Percentiles rank a stretch among this genome's conserved stretches.
phyloP scores from a whole-genome alignment of 2,329 filamentous ascomycete species.

The Teratosphaeria gauchensis region DNA sequence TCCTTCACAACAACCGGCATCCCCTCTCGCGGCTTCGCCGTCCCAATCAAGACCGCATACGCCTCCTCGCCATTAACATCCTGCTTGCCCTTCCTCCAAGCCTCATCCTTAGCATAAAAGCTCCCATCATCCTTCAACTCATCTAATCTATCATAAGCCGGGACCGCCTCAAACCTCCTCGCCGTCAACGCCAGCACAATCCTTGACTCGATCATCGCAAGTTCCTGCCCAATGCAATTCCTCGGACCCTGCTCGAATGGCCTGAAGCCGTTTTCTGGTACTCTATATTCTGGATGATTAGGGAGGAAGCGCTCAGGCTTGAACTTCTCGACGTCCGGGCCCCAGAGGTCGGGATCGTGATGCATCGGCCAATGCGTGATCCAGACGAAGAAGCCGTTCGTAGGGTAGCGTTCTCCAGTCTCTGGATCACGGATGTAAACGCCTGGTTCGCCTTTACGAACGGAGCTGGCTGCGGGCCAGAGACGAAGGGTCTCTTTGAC shows the following conservation, averaged over 20 bases:
- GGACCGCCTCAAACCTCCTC: constrained; percentile 41
- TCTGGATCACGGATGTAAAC: constrained; percentile 33
- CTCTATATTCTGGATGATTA: not conserved
- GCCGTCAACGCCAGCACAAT: constrained; percentile 40
- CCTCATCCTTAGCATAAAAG: constrained; percentile 13
- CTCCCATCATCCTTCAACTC: constrained; percentile 26
- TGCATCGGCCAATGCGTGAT: constrained; percentile 34
- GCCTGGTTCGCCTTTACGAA: constrained; percentile 21
- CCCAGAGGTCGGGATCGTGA: constrained; percentile 13
- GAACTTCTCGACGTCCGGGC: constrained; percentile 6
- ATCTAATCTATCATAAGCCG: constrained; percentile 27
- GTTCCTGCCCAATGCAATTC: constrained; percentile 48
- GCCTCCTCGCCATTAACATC: constrained; percentile 17
- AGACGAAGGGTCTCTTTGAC: constrained; percentile 46
- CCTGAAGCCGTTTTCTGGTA: constrained; percentile 34
- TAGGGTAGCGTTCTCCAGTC: constrained; percentile 34
- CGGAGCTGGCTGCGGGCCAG: constrained; percentile 37
- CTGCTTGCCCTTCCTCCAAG: constrained; percentile 1
- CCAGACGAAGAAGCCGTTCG: constrained; percentile 35
- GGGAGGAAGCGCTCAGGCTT: constrained; percentile 17
- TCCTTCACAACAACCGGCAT: constrained; percentile 14
- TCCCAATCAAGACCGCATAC: constrained; percentile 25
- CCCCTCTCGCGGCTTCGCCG: constrained; percentile 25
- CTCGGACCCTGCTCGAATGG: constrained; percentile 47
- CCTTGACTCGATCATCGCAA: constrained; percentile 31